Conservation (phyloP, 768 basidiomycete species). For the Mycena alexandri region DNA sequence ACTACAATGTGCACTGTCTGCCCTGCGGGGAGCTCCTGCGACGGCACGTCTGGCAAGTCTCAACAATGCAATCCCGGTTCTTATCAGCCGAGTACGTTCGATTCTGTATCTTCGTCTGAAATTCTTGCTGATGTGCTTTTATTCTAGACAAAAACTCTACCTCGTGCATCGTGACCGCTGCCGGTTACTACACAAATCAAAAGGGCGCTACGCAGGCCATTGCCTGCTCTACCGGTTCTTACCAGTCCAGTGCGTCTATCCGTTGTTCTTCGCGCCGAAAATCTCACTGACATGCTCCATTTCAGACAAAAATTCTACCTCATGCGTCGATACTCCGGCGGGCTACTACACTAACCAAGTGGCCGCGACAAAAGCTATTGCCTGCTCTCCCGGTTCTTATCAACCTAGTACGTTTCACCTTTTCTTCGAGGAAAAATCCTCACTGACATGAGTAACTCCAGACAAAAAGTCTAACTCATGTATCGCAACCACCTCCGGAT, state of each 20-base stretch:
- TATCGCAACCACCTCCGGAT: not conserved
- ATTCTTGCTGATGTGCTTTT: too few relatives aligned
- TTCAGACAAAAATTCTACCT: not conserved
- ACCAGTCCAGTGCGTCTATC: slow-evolving; percentile 26
- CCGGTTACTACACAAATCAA: not conserved
- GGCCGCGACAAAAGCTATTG: not conserved
- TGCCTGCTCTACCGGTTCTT: slow-evolving; percentile 15
- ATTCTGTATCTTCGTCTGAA: not conserved
- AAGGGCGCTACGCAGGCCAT: not conserved
- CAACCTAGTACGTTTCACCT: slow-evolving; percentile 24
- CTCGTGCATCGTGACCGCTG: not conserved
- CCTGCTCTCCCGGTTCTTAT: slow-evolving; percentile 16
- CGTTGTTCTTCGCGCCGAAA: not conserved
- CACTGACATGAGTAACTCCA: not conserved
- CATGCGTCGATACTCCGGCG: slow-evolving; percentile 2
- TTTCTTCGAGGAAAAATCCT: not conserved
- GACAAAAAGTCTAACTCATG: slow-evolving; percentile 2
- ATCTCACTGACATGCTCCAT: not conserved
- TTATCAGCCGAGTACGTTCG: slow-evolving; percentile 11
- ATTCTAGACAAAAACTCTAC: not conserved
- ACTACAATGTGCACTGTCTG: too few relatives aligned
- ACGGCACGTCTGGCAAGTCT: too few relatives aligned
- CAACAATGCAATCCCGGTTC: too few relatives aligned
- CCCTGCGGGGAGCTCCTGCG: too few relatives aligned
- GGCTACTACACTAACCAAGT: not conserved